Evolutionary conservation across 1,284 basidiomycete species (phyloP).

Genomic region (Ceratobasidium sp.): DNA sequence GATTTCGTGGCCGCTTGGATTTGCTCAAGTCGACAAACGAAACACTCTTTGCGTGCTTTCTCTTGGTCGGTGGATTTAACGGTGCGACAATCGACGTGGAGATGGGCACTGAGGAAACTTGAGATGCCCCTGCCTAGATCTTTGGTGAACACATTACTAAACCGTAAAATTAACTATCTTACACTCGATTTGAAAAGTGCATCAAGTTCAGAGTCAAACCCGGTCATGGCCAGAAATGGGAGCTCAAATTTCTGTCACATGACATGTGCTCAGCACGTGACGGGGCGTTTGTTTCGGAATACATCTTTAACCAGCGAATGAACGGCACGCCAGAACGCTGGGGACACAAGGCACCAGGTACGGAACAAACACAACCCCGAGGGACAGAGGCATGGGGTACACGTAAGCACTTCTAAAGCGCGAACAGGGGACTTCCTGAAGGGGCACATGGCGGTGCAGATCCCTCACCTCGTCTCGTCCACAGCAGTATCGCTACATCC

Average conservation of each 20-base stretch:
- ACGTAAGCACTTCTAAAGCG: too few species aligned
- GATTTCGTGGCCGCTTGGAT: conserved; percentile 17
- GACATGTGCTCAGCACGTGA: conserved; percentile 1
- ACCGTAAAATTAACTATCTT: conserved; percentile 44
- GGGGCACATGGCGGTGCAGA: too few species aligned
- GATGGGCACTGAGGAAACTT: conserved; percentile 30
- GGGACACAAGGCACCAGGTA: too few species aligned
- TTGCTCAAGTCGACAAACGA: conserved; percentile 1
- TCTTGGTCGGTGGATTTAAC: conserved; percentile 31
- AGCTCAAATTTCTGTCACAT: conserved; percentile 21
- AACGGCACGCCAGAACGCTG: too few species aligned
- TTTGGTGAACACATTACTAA: background rate
- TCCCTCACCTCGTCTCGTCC: too few species aligned
- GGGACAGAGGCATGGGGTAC: too few species aligned
- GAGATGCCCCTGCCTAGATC: conserved; percentile 25
- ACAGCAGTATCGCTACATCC: too few species aligned
- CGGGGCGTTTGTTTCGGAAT: too few species aligned
- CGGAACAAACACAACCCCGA: too few species aligned
- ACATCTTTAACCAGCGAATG: too few species aligned
- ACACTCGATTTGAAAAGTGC: conserved; percentile 55
- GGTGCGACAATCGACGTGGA: conserved; percentile 10
- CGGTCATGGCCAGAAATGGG: conserved; percentile 13
- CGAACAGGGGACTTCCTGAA: too few species aligned
- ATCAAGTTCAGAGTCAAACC: conserved; percentile 51
- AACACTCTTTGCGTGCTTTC: conserved; percentile 32